Conservation (phyloP, 2,329 filamentous ascomycete genomes). For the Penicillium sp. region DNA sequence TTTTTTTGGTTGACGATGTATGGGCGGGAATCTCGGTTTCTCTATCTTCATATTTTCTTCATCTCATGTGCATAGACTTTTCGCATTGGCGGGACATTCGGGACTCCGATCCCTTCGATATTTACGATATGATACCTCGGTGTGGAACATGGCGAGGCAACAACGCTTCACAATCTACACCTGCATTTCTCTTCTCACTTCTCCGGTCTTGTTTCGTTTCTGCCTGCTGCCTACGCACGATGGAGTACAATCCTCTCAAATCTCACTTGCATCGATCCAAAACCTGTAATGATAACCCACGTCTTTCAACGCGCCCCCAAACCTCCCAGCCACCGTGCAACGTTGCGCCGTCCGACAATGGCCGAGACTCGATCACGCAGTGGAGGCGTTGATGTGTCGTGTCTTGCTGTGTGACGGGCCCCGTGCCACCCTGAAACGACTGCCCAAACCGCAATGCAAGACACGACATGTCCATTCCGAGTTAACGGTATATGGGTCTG, state of each 20-base stretch:
- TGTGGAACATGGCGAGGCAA: slow-evolving; percentile 12
- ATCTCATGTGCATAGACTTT: slow-evolving; percentile 12
- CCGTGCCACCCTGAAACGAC: slow-evolving; percentile 11
- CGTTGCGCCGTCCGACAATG: slow-evolving; percentile 13
- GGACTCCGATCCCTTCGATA: slow-evolving; percentile 6
- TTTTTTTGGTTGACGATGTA: slow-evolving; percentile 12
- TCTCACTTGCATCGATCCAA: background rate
- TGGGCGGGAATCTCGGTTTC: slow-evolving; percentile 11
- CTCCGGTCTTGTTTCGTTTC: background rate
- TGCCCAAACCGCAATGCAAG: slow-evolving; percentile 5
- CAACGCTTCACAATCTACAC: slow-evolving; percentile 7
- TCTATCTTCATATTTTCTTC: slow-evolving; percentile 5
- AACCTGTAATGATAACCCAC: background rate
- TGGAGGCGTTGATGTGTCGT: slow-evolving; percentile 11
- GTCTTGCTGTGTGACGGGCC: slow-evolving; percentile 2
- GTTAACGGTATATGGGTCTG: background rate
- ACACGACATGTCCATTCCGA: slow-evolving; percentile 11
- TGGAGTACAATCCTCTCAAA: background rate
- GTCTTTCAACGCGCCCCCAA: background rate
- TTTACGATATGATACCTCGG: slow-evolving; percentile 27
- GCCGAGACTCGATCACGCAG: slow-evolving; percentile 2
- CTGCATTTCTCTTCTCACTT: slow-evolving; percentile 1
- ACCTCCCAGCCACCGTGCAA: slow-evolving; percentile 7
- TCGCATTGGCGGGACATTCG: slow-evolving; percentile 17
- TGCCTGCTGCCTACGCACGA: background rate